Conservation (phyloP, 495 filamentous ascomycete species). For the Penicillium daleae region DNA sequence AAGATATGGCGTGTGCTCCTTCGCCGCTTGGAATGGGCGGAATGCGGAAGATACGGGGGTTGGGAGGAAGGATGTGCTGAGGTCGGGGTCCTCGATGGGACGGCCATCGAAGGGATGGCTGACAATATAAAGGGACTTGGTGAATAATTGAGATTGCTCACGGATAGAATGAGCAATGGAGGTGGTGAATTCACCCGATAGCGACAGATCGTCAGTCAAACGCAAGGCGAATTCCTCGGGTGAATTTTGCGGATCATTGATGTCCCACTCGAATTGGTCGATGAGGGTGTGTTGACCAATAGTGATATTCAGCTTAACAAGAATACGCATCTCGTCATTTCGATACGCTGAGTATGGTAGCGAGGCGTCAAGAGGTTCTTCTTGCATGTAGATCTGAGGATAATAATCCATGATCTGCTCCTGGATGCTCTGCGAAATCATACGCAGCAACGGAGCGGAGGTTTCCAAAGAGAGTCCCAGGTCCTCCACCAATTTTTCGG, state of each 20-base stretch:
- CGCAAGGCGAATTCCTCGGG: slow-evolving; percentile 90
- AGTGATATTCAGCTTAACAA: slow-evolving; percentile 95
- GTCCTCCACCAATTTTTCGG: slow-evolving; percentile 88
- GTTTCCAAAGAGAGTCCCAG: slow-evolving; percentile 75
- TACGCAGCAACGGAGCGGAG: slow-evolving; percentile 65
- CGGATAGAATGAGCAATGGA: slow-evolving; percentile 97
- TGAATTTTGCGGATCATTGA: slow-evolving; percentile 90
- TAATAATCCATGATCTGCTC: slow-evolving; percentile 94
- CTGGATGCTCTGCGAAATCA: slow-evolving; percentile 77
- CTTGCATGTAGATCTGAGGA: slow-evolving; percentile 84
- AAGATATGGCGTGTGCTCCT: slow-evolving; percentile 89
- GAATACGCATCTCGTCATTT: slow-evolving; percentile 97
- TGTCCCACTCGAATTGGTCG: slow-evolving; percentile 99
- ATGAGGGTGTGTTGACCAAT: slow-evolving; percentile 93
- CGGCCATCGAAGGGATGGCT: slow-evolving; percentile 94
- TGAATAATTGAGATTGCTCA: slow-evolving; percentile 93
- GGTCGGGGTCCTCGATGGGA: slow-evolving; percentile 87
- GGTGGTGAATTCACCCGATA: slow-evolving; percentile 95
- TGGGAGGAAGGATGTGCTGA: slow-evolving; percentile 81
- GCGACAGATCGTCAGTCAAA: slow-evolving; percentile 88
- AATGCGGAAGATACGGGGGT: slow-evolving; percentile 83
- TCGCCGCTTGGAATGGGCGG: slow-evolving; percentile 84
- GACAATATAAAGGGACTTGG: slow-evolving; percentile 87
- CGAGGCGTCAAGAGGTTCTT: slow-evolving; percentile 87
- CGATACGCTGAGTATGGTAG: slow-evolving; percentile 93